phyloP scores from a whole-genome alignment of 2,329 filamentous ascomycete species.

The Colletotrichum musicola region DNA sequence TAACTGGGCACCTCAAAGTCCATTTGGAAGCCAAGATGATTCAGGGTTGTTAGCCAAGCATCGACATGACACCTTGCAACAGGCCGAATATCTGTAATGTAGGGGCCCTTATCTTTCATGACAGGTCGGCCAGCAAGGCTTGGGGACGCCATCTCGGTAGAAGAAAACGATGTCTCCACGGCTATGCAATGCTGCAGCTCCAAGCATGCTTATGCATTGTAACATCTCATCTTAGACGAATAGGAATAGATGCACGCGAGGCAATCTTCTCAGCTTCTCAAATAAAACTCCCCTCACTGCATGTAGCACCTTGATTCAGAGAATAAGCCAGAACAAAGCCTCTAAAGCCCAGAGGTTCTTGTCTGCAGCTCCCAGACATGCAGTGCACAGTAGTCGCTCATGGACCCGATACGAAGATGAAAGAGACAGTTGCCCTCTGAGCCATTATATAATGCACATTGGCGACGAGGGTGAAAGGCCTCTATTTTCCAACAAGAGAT shows the following conservation, averaged over 20 bases:
- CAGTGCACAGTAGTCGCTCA: neutral
- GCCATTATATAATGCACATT: neutral
- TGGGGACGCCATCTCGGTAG: no score
- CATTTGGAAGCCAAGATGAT: neutral
- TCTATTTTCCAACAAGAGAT: neutral
- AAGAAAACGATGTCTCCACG: no score
- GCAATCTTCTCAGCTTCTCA: neutral
- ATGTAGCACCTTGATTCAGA: neutral
- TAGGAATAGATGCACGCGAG: neutral
- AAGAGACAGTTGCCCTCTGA: neutral
- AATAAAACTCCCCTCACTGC: no score
- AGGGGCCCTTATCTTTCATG: neutral
- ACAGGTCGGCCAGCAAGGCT: no score
- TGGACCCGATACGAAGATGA: neutral
- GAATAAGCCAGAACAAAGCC: slow-evolving; percentile 1
- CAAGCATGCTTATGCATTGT: neutral
- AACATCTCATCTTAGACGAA: slow-evolving; percentile 3
- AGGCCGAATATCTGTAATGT: slow-evolving; percentile 6
- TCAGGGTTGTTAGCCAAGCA: slow-evolving; percentile 1
- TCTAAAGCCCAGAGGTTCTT: neutral
- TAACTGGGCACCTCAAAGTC: neutral
- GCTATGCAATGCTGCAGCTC: slow-evolving; percentile 1
- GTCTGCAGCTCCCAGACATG: slow-evolving; percentile 9
- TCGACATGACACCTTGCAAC: neutral
- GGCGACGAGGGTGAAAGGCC: neutral